phyloP scores from a whole-genome alignment of 768 basidiomycete genomes.

The Collybia sp. region DNA sequence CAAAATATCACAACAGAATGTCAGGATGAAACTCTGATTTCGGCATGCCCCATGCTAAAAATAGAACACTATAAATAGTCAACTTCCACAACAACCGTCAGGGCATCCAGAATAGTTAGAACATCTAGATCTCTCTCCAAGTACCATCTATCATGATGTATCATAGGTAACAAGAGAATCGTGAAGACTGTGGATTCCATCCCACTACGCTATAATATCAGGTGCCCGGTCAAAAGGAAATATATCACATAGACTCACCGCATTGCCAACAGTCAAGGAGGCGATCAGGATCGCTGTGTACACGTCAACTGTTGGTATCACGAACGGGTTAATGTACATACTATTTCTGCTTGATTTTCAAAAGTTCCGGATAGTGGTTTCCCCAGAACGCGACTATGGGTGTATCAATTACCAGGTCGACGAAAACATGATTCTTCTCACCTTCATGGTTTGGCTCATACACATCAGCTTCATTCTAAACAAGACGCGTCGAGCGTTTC shows the following conservation, averaged over 20 bases:
- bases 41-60: no score
- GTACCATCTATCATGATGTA: no score
- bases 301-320: neutral
- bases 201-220: slow-evolving; percentile 21
- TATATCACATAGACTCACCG: slow-evolving; percentile 23
- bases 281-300: slow-evolving; percentile 38
- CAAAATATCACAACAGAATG: no score
- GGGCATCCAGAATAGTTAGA: no score
- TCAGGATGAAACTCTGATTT: no score
- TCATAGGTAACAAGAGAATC: slow-evolving; percentile 29
- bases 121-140: no score
- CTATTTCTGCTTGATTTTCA: slow-evolving; percentile 43
- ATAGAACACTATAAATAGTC: no score
- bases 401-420: neutral
- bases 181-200: slow-evolving; percentile 25
- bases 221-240: neutral
- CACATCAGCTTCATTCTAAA: slow-evolving; percentile 44
- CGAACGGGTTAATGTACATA: slow-evolving; percentile 16
- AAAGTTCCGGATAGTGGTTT: slow-evolving; percentile 31
- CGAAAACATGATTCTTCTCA: slow-evolving; percentile 7
- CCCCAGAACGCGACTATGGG: slow-evolving; percentile 39
- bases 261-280: slow-evolving; percentile 49
- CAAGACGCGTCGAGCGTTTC: neutral
- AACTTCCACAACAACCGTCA: no score
- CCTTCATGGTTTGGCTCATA: slow-evolving; percentile 41